phyloP scores from a whole-genome alignment of 768 basidiomycete species.

The Mycena olivaceomarginata region DNA sequence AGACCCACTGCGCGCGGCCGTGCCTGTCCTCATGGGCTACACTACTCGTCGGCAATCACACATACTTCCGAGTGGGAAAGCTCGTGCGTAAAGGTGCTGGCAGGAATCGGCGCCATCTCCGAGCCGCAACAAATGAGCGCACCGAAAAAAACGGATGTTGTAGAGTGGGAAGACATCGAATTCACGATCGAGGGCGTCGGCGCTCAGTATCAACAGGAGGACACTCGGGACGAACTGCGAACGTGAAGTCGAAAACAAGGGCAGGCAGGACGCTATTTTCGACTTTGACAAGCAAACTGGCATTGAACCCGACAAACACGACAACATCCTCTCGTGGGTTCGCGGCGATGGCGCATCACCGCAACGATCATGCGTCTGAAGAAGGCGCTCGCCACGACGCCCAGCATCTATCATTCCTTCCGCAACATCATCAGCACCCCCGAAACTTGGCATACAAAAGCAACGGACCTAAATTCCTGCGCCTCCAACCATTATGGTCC shows the following conservation, averaged over 20 bases:
- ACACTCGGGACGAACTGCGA: too few species aligned
- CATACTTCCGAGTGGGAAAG: conserved; percentile 30
- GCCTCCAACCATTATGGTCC: too few species aligned
- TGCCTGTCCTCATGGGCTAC: conserved; percentile 25
- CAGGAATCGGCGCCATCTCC: conserved; percentile 38
- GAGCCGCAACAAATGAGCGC: conserved; percentile 42
- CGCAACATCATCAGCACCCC: conserved; percentile 40
- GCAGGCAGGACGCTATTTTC: too few species aligned
- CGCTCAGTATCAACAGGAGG: too few species aligned
- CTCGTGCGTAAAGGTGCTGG: not conserved
- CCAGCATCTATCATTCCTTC: conserved; percentile 24
- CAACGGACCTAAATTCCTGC: conserved; percentile 43
- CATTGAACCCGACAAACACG: conserved; percentile 26
- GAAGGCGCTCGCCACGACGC: conserved; percentile 33
- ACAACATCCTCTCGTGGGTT: conserved; percentile 35
- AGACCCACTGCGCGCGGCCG: conserved; percentile 1
- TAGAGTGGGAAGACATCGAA: too few species aligned
- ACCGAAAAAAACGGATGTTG: not conserved
- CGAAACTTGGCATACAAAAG: conserved; percentile 45
- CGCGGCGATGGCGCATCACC: conserved; percentile 44
- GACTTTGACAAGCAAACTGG: too few species aligned
- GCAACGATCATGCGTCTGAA: conserved; percentile 39
- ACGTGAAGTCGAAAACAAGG: too few species aligned
- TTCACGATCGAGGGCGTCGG: too few species aligned
- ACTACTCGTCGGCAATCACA: not conserved